Evolutionary conservation across 768 basidiomycete genomes (phyloP), one percentile per base, ranked within the genome.

Genomic region (Coprinopsis cinerea): DNA sequence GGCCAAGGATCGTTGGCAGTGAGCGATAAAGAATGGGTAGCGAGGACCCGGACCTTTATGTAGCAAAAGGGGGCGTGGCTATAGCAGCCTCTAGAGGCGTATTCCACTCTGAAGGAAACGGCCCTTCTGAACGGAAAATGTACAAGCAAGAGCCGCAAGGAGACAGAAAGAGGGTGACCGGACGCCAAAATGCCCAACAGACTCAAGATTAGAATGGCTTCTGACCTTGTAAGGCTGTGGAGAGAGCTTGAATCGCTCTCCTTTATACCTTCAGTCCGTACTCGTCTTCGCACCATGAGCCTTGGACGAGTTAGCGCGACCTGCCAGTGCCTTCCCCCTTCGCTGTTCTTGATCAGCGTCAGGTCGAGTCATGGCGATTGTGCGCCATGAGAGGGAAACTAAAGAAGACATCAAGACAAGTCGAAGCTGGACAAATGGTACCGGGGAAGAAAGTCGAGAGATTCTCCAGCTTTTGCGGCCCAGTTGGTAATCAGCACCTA

Each of bases 11-110:
- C 51, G 46, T 45, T 51, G 56, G 59, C 34, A 55, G 63, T 53
- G 61, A 63, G 63, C 56, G 67, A 59, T 57, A 57, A 55, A 51
- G 55, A 56, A 50, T 18, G 6, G 20, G 6, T 27, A 11, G 55
- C 53, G 53, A 58, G 57, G 56, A 20, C 6, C 18, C 6, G 22
- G 48, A 53, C 59, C 63, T 56, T 59, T 62, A 59, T 61, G 61
- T 59, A 54, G 57, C 52, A 55, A 53, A 41, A 44, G 34, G 47
- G 10, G 35, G 22, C 34, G 17, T 28, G 23, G 28, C 18, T 13
- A 10, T 7, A 40, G 35, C 6, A 23, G 50, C 35, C 24, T 40
- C 23, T n/a, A n/a, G n/a, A n/a, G n/a, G n/a, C n/a, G n/a, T n/a
- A n/a, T n/a, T n/a, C n/a, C n/a, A n/a, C n/a, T n/a, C n/a, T n/a